Evolutionary conservation across 129 eudicot genomes (phyloP), one percentile per base, ranked within the genome.

Genomic region (Scalesia atractyloides): DNA sequence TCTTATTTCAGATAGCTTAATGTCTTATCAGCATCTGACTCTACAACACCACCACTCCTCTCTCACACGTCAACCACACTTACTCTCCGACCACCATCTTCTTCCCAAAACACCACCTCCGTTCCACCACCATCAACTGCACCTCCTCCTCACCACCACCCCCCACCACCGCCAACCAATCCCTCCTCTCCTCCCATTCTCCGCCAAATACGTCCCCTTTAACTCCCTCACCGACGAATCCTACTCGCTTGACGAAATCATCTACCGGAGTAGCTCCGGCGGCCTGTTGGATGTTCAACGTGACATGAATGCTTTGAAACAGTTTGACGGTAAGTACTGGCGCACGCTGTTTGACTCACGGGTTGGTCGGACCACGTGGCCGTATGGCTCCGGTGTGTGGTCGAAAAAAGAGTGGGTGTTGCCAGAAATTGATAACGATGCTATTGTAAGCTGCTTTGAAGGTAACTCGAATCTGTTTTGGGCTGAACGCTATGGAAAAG

Each of bases 381-480:
- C 97, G 5, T 87, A 90, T 14, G 97, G 97, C 2, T 87, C 94
- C 16, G 91, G 97, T 2, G 97, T 90, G 0, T 90, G 96, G 96
- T 83, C 91, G 13, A 90, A 90, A 52, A 90, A 90, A 14, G 96
- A 90, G 62, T 90, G 96, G 96, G 96, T 87, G 24, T 34, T 90
- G 10, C 96, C 96, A 7, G 93, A 84, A 37, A 84, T 89, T 5
- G 81, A 84, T 58, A 14, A 66, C 18, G 92, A 86, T 9, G 96
- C 87, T 67, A 87, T 89, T 7, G 81, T 89, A 5, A 78, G 85
- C 63, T 88, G 89, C 0, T 89, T 89, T 14, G 96, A 89, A 63
- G 91, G 96, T 1, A 86, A 89, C 22, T 76, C 89, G 0, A 89
- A 89, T 41, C 80, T 89, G 14, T 89, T 89, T 36, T 86, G 96